Percentiles rank a stretch among this genome's conserved stretches.
These are phyloP conservation scores for Penicillium brevicompactum DNA, from an alignment of 2,329 filamentous ascomycete species.

Conservation along the genomic window DNA sequence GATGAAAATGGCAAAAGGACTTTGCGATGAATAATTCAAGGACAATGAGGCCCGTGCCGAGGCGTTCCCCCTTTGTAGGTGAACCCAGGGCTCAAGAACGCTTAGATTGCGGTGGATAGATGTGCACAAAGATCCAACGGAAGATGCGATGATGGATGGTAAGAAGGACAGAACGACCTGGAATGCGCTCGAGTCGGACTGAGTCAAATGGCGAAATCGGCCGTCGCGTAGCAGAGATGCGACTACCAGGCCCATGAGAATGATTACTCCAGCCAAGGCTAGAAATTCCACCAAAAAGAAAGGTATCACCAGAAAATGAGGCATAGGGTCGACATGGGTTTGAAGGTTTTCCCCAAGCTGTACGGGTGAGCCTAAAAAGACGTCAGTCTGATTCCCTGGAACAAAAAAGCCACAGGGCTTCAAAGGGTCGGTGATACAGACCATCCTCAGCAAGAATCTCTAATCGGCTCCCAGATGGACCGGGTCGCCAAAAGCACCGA, in stretches of 20 bases:
- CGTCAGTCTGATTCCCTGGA: conserved; percentile 1
- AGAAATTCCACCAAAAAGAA: conserved; percentile 39
- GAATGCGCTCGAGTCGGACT: conserved; percentile 35
- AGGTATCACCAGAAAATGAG: conserved; percentile 37
- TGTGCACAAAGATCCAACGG: conserved; percentile 34
- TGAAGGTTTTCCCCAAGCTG: conserved; percentile 27
- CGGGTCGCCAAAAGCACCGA: conserved; percentile 32
- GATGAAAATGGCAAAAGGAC: conserved; percentile 31
- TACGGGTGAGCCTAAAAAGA: conserved; percentile 23
- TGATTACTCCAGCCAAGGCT: conserved; percentile 32
- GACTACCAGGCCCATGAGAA: conserved; percentile 32
- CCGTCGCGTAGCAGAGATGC: conserved; percentile 32
- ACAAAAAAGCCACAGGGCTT: background rate
- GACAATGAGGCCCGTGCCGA: conserved; percentile 29
- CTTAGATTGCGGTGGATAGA: conserved; percentile 39
- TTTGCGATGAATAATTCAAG: conserved; percentile 38
- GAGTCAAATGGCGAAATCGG: conserved; percentile 32
- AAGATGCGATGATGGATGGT: conserved; percentile 36
- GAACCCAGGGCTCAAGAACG: conserved; percentile 39
- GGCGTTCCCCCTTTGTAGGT: conserved; percentile 35
- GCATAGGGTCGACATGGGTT: conserved; percentile 32
- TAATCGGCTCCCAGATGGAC: conserved; percentile 28
- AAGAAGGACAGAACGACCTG: conserved; percentile 35
- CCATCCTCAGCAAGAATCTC: conserved; percentile 35
- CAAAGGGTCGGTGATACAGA: conserved; percentile 4